These are phyloP conservation scores for Leccinum longicurvipes DNA, from an alignment of 768 basidiomycete species.

Conservation along the genomic window DNA sequence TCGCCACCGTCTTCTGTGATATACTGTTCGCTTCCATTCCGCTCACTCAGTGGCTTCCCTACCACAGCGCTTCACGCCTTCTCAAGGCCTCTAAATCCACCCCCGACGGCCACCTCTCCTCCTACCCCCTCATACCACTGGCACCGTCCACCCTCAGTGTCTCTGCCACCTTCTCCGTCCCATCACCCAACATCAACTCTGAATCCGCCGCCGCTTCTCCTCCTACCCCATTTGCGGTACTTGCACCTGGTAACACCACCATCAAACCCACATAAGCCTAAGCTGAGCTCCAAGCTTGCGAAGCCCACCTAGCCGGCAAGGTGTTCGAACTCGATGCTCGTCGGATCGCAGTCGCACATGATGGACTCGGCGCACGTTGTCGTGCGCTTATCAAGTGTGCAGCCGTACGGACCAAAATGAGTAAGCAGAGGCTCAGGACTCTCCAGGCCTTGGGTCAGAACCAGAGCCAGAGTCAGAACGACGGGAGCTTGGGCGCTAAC, in stretches of 20 bases:
- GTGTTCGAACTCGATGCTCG: conserved; percentile 58
- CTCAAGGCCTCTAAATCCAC: conserved; percentile 69
- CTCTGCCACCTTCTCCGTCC: conserved; percentile 45
- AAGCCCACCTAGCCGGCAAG: conserved; percentile 65
- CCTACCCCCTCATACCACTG: conserved; percentile 10
- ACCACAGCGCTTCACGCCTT: too few species aligned
- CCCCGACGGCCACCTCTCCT: conserved; percentile 37
- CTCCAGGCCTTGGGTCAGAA: too few species aligned
- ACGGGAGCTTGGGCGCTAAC: too few species aligned
- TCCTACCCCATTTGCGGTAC: background rate
- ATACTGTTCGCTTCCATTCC: too few species aligned
- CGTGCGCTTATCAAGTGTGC: conserved; percentile 35
- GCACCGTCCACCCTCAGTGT: conserved; percentile 22
- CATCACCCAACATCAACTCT: conserved; percentile 31
- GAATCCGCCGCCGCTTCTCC: background rate
- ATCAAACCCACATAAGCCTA: conserved; percentile 64
- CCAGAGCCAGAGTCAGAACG: too few species aligned
- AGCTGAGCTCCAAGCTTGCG: conserved; percentile 80
- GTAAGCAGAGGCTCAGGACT: too few species aligned
- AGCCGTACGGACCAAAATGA: too few species aligned
- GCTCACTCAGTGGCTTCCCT: too few species aligned
- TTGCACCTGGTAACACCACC: conserved; percentile 17
- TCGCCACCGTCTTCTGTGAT: too few species aligned
- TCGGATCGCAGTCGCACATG: conserved; percentile 51
- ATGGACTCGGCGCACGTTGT: conserved; percentile 63